Evolutionary conservation across 306 rosid genomes (phyloP).

Genomic region (Cucurbita maxima): DNA sequence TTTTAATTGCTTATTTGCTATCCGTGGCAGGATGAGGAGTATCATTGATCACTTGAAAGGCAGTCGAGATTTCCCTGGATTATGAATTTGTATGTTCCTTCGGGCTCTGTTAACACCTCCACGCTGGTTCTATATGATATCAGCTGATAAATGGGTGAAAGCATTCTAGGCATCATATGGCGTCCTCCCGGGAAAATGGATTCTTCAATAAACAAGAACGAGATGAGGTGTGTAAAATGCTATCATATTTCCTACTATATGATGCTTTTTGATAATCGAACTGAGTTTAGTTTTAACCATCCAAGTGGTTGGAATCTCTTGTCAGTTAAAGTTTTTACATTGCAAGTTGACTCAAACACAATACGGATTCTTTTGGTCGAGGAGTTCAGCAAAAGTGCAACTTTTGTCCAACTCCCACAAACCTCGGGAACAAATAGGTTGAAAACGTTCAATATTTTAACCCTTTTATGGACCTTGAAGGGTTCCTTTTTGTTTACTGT

Average conservation of each 20-base stretch:
- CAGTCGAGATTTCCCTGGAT: constrained; percentile 58
- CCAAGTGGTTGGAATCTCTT: background rate
- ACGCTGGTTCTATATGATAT: background rate
- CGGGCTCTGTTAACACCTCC: constrained; percentile 2
- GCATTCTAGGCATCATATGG: constrained; percentile 31
- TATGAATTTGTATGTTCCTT: constrained; percentile 47
- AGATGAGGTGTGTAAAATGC: constrained; percentile 37
- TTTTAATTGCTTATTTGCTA: background rate
- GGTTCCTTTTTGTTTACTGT: background rate
- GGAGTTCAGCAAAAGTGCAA: constrained; percentile 66
- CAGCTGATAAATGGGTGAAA: background rate
- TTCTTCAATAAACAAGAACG: constrained; percentile 65
- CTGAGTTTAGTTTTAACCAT: background rate
- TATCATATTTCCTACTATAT: background rate
- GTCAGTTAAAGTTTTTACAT: constrained; percentile 67
- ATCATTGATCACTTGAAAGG: constrained; percentile 76
- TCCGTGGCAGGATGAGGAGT: constrained; percentile 67
- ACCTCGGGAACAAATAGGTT: constrained; percentile 36
- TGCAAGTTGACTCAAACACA: constrained; percentile 59
- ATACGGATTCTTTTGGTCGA: constrained; percentile 67
- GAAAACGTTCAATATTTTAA: background rate
- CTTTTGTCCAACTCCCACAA: constrained; percentile 34
- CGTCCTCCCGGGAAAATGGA: constrained; percentile 62
- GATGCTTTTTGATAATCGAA: background rate
- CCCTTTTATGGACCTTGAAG: background rate